Conservation (phyloP, 371 early-diverging fungal species). For the Mortierella sp. region DNA sequence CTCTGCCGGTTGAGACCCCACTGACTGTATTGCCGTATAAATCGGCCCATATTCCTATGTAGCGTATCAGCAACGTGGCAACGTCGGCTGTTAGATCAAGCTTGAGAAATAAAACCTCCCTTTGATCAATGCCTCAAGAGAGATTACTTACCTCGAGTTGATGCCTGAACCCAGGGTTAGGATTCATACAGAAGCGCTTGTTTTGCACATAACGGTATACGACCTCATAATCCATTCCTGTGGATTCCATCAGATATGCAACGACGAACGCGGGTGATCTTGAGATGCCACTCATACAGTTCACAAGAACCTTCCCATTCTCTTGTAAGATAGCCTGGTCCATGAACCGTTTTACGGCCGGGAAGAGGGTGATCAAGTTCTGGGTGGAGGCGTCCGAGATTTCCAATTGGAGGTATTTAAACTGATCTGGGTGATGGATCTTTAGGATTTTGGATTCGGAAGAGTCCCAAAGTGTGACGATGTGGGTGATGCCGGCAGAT, state of each 20-base stretch:
- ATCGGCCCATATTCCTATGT: conserved; percentile 84
- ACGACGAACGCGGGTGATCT: conserved; percentile 89
- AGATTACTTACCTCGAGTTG: conserved; percentile 74
- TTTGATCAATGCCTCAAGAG: neutral
- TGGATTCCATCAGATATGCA: conserved; percentile 87
- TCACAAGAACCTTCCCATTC: conserved; percentile 79
- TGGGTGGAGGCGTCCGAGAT: conserved; percentile 73
- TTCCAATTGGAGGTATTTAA: conserved; percentile 63
- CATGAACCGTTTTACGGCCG: conserved; percentile 68
- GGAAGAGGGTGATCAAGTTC: conserved; percentile 84
- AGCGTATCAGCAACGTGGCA: neutral
- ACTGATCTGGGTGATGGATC: conserved; percentile 56
- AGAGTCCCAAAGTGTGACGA: conserved; percentile 78
- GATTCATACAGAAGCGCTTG: conserved; percentile 86
- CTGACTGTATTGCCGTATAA: conserved; percentile 68
- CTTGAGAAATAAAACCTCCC: neutral
- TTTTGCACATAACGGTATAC: conserved; percentile 88
- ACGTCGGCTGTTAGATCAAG: neutral
- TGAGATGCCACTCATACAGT: conserved; percentile 89
- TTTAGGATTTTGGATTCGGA: conserved; percentile 65
- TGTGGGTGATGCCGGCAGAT: conserved; percentile 74
- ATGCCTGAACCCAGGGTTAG: conserved; percentile 82
- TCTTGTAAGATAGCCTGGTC: conserved; percentile 58
- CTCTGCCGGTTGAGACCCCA: conserved; percentile 50
- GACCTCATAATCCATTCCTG: conserved; percentile 70